Evolutionary conservation across 2,329 filamentous ascomycete genomes (phyloP).

Genomic region (Calycina herbarum): DNA sequence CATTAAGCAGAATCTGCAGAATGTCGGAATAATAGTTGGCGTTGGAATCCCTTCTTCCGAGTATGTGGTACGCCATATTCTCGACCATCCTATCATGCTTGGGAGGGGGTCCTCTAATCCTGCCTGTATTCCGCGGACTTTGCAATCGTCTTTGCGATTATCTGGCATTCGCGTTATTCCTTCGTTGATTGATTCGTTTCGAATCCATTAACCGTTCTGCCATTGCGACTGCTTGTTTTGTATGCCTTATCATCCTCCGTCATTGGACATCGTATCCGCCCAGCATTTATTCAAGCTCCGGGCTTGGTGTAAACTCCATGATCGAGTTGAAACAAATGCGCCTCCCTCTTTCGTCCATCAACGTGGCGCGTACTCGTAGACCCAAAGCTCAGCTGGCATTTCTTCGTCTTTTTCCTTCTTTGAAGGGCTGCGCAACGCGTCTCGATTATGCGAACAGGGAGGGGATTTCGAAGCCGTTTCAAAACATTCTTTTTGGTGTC

Average conservation of each 20-base stretch:
- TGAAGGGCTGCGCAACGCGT: background rate
- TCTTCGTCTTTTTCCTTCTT: background rate
- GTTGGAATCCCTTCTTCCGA: too few relatives aligned
- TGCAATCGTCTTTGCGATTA: background rate
- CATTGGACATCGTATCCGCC: background rate
- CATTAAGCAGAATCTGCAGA: background rate
- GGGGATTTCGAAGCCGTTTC: background rate
- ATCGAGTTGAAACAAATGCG: background rate
- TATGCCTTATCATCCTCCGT: background rate
- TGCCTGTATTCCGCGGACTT: background rate
- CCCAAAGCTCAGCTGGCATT: background rate
- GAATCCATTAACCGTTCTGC: background rate
- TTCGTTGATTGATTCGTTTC: background rate
- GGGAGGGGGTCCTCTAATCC: too few relatives aligned
- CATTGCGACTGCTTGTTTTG: background rate
- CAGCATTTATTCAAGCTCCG: background rate
- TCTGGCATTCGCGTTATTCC: background rate
- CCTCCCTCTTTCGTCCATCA: background rate
- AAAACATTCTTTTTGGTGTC: background rate
- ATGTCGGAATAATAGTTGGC: too few relatives aligned
- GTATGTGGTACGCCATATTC: background rate
- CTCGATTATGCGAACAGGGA: background rate
- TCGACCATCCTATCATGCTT: too few relatives aligned
- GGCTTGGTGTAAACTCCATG: background rate
- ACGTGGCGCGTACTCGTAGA: background rate